Percentiles rank a stretch among this genome's conserved stretches.
Evolutionary conservation across 805 yeast genomes (phyloP).

Genomic region (Yamadazyma akitaensis): DNA sequence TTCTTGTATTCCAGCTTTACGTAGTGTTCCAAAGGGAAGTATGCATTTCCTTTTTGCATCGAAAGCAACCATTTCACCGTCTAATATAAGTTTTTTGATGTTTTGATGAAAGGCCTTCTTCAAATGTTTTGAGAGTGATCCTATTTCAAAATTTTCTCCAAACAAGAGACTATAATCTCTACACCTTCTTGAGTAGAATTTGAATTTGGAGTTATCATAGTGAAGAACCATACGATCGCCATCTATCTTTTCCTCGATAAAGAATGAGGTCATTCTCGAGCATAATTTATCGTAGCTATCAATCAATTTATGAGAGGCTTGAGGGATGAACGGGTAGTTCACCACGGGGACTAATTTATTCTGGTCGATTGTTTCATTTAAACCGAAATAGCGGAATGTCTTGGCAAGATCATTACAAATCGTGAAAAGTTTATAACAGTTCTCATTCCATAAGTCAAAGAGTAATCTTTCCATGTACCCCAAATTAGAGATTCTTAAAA

Average conservation of each 20-base stretch:
- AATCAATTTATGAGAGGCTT: slow-evolving; percentile 58
- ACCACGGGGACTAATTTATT: slow-evolving; percentile 42
- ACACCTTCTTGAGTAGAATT: slow-evolving; percentile 62
- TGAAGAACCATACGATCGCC: slow-evolving; percentile 89
- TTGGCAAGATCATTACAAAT: slow-evolving; percentile 62
- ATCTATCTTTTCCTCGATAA: slow-evolving; percentile 87
- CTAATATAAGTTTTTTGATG: slow-evolving; percentile 50
- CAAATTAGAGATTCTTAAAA: slow-evolving; percentile 59
- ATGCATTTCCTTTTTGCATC: slow-evolving; percentile 55
- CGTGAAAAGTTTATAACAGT: slow-evolving; percentile 61
- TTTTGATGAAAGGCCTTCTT: slow-evolving; percentile 36
- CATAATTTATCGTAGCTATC: slow-evolving; percentile 50
- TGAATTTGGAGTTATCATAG: slow-evolving; percentile 42
- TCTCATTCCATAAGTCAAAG: slow-evolving; percentile 70
- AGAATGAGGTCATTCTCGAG: slow-evolving; percentile 47
- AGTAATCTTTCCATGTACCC: slow-evolving; percentile 59
- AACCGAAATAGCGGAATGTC: slow-evolving; percentile 44
- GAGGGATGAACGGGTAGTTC: slow-evolving; percentile 68
- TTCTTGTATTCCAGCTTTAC: slow-evolving; percentile 61
- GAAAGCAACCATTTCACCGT: slow-evolving; percentile 93
- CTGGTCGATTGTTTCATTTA: slow-evolving; percentile 43
- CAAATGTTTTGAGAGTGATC: slow-evolving; percentile 55
- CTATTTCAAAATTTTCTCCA: slow-evolving; percentile 50
- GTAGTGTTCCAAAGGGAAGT: slow-evolving; percentile 79
- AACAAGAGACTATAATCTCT: slow-evolving; percentile 71